Evolutionary conservation across 371 early-diverging fungal species (phyloP).

Genomic region (Cladochytrium tenue): DNA sequence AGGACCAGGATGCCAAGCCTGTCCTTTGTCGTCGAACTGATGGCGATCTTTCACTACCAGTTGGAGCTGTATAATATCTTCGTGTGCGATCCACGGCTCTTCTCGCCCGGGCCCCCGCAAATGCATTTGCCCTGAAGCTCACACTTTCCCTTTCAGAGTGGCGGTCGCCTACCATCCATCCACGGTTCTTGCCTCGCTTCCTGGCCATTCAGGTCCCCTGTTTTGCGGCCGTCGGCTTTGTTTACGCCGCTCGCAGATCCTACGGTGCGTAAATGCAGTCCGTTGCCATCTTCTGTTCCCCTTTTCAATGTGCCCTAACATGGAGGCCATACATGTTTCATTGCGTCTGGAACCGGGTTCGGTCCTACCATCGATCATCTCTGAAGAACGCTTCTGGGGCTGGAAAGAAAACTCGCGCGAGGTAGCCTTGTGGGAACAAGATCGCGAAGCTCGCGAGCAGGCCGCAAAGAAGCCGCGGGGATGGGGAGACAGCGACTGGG

Average conservation of each 20-base stretch:
- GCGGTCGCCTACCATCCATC: constrained; percentile 28
- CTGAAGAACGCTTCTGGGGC: constrained; percentile 90
- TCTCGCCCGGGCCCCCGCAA: too few species aligned
- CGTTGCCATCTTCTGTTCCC: background rate
- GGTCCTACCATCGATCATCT: background rate
- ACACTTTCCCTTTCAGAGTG: too few species aligned
- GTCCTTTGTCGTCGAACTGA: too few species aligned
- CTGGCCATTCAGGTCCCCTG: constrained; percentile 51
- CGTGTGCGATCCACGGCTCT: too few species aligned
- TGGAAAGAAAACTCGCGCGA: constrained; percentile 86
- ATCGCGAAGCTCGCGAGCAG: constrained; percentile 5
- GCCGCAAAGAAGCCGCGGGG: background rate
- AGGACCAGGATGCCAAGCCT: background rate
- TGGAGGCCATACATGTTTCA: background rate
- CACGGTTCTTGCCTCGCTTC: constrained; percentile 34
- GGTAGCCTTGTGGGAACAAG: constrained; percentile 41
- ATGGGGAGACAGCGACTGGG: background rate
- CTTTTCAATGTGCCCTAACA: background rate
- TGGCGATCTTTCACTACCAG: too few species aligned
- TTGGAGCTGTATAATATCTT: too few species aligned
- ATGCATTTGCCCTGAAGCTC: too few species aligned
- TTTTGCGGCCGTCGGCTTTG: constrained; percentile 38
- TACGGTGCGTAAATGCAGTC: constrained; percentile 35
- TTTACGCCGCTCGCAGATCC: constrained; percentile 37
- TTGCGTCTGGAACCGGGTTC: background rate